A percentile compares a stretch with the other conserved stretches of the same genome.
phyloP scores from a whole-genome alignment of 2,329 filamentous ascomycete species.

The Alternaria sp. region DNA sequence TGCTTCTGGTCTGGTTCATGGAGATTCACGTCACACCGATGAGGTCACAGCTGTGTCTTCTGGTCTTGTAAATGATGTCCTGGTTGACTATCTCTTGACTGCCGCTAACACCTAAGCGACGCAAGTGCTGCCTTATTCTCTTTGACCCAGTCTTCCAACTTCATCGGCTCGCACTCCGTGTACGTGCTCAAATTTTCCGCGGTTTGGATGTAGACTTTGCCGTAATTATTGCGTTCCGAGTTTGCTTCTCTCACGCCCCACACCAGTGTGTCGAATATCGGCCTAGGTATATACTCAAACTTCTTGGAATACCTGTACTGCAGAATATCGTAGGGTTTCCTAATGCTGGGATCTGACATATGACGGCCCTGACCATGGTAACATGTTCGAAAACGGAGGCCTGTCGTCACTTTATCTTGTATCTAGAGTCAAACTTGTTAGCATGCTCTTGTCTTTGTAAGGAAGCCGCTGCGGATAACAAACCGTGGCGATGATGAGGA shows the following conservation, averaged over 20 bases:
- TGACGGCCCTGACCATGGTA: slow-evolving; percentile 33
- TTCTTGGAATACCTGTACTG: slow-evolving; percentile 24
- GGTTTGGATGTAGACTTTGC: slow-evolving; percentile 32
- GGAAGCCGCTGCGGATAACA: not conserved
- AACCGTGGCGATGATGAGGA: slow-evolving; percentile 35
- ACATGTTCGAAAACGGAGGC: slow-evolving; percentile 28
- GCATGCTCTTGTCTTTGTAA: not conserved
- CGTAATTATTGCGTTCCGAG: slow-evolving; percentile 53
- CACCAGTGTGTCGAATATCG: slow-evolving; percentile 10
- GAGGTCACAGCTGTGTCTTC: not conserved
- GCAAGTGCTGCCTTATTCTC: slow-evolving; percentile 10
- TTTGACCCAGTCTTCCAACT: slow-evolving; percentile 17
- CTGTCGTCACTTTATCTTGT: slow-evolving; percentile 28
- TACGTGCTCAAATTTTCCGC: slow-evolving; percentile 26
- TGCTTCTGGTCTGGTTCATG: slow-evolving; percentile 4
- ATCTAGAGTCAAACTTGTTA: slow-evolving; percentile 19
- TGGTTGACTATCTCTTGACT: not conserved
- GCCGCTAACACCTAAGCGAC: not conserved
- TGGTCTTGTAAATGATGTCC: not conserved
- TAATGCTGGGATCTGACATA: slow-evolving; percentile 35
- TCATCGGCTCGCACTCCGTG: slow-evolving; percentile 15
- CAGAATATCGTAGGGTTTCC: slow-evolving; percentile 24
- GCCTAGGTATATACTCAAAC: slow-evolving; percentile 6
- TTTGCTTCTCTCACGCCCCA: slow-evolving; percentile 63
- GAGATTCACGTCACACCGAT: not conserved